Evolutionary conservation across 306 rosid species (phyloP), one percentile per base, ranked within the genome.

Genomic region (Myrica gale): DNA sequence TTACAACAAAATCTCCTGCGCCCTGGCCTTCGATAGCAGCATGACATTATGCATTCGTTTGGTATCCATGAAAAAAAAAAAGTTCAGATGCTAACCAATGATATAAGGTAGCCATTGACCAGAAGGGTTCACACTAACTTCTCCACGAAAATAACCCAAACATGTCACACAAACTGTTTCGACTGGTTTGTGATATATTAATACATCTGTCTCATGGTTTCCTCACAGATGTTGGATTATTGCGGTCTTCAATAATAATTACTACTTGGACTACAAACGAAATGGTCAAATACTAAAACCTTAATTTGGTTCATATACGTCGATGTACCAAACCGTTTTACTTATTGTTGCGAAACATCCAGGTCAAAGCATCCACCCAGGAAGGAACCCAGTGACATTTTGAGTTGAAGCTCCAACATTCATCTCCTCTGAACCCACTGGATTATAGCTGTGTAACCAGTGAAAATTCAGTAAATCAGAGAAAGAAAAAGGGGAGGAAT

Each of bases 331-430:
- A 47, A 1, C 19, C 9, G 16, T 39, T 20, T 45, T 68, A 32
- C 37, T 7, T 47, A 47, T 47, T 9, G 7, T 69, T 46, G 53
- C 5, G 5, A 11, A 69, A 48, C 42, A 39, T 61, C 78, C 57
- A 55, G 15, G 37, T 85, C 79, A 90, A 45, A 86, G 87, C 93
- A 90, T 87, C 93, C 93, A 88, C 21, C 88, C 93, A 67, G 84
- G 82, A 32, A 82, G 39, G 76, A 76, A 90, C 74, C 93, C 97
- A 63, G 84, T 83, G 72, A 73, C 47, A 69, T 75, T 84, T 66
- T 85, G 79, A 51, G 83, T 73, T 53, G 81, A 75, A 73, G 83
- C 74, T 82, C 89, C 96, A 50, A 76, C 72, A 68, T 85, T 82
- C 72, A 74, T 80, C 65, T 79, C 86, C 68, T 67, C 81, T 58